Percentiles rank a stretch among this genome's conserved stretches.
These are phyloP conservation scores for Pascua sp. DNA, from an alignment of 1,284 basidiomycete species.

Conservation along the genomic window DNA sequence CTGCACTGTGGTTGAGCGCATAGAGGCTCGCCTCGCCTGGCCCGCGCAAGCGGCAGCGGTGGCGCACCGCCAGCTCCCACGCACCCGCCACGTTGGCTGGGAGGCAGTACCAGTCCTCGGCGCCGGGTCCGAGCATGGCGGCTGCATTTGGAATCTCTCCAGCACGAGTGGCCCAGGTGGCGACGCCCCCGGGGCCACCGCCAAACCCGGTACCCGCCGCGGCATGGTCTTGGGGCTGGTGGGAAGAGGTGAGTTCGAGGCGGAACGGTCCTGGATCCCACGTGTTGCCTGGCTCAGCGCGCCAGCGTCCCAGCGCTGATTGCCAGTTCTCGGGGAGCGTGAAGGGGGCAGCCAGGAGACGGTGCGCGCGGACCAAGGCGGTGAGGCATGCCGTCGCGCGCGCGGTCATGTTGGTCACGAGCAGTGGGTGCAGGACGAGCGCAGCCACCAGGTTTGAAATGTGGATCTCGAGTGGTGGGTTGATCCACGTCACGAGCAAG, in stretches of 20 bases:
- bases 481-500: constrained; percentile 39
- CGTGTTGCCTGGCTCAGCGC: not conserved
- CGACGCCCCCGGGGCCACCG: constrained; percentile 34
- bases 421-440: constrained; percentile 30
- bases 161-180: constrained; percentile 34
- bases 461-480: constrained; percentile 38
- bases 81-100: constrained; percentile 33
- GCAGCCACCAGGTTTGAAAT: constrained; percentile 42
- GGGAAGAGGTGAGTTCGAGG: no score
- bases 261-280: not conserved
- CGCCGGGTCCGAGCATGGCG: constrained; percentile 9
- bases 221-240: no score
- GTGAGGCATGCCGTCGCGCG: constrained; percentile 21
- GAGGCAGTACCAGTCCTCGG: constrained; percentile 30
- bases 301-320: constrained; percentile 10
- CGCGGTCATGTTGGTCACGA: constrained; percentile 31
- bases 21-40: constrained; percentile 35
- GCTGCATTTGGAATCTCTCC: constrained; percentile 34
- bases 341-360: constrained; percentile 30
- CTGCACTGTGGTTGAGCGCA: constrained; percentile 26
- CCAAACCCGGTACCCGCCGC: constrained; percentile 12
- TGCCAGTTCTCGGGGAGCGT: constrained; percentile 27
- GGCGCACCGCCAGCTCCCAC: constrained; percentile 29
- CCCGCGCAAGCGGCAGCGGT: constrained; percentile 28
- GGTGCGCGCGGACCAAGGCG: constrained; percentile 31